Evolutionary conservation across 2,329 filamentous ascomycete species (phyloP), one percentile per base, ranked within the genome.

Genomic region (Beauveria pseudobassiana): DNA sequence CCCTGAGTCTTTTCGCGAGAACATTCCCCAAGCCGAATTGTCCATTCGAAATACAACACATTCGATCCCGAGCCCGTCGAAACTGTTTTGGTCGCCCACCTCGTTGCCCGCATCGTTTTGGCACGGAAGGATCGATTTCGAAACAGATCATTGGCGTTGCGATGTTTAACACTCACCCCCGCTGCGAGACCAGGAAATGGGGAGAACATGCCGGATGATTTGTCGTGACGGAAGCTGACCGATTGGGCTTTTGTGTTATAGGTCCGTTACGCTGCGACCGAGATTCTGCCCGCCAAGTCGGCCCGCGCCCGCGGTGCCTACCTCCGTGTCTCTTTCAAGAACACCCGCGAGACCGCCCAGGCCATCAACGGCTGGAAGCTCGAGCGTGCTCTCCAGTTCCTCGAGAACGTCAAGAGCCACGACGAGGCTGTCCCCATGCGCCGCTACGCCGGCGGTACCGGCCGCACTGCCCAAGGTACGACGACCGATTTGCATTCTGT

Each of bases 331-430:
- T 96, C 91, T 73, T 99, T 97, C 91, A 99, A 99, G 89, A 99
- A 99, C 89, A 99, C 95, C 78, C 92, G 95, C 77, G 96, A 99
- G 86, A 97, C 93, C 71, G 95, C 96, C 69, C 95, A 98, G 86
- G 93, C 93, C 75, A 96, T 99, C 87, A 98, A 95, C 83, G 93
- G 93, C 82, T 96, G 92, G 92, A 97, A 97, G 86, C 79, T 98
- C 76, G 85, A 91, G 82, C 93, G 95, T 77, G 95, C 95, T 75
- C 82, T 97, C 72, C 87, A 88, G 77, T 99, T 96, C 88, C 91
- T 99, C 77, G 91, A 96, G 85, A 98, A 99, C 81, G 95, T 99
- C 74, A 87, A 91, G 82, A 89, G 89, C 81, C 91, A 99, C 86
- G 91, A 89, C 81, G 95, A 99, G 88, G 93, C 92, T 69, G 90